phyloP scores from a whole-genome alignment of 176 grass and related monocot genomes.

The Rhynchospora breviuscula region DNA sequence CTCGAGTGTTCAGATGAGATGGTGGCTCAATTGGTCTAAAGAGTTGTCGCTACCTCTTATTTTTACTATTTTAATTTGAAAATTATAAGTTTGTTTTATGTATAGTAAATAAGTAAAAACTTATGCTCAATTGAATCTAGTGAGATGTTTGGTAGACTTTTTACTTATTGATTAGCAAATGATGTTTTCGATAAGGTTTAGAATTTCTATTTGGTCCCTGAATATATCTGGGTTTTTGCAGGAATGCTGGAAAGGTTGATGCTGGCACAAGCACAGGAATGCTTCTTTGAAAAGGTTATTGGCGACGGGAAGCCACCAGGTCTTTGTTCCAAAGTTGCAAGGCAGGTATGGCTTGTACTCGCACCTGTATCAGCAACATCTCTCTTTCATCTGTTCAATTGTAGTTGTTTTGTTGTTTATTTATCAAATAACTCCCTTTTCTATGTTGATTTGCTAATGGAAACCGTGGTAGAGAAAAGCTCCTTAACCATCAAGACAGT shows the following conservation, averaged over 20 bases:
- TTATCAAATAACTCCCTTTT: not conserved
- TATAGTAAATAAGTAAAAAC: not conserved
- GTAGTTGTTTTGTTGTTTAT: conserved; percentile 9
- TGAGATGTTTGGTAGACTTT: not conserved
- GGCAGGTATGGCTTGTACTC: conserved; percentile 58
- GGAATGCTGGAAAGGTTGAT: conserved; percentile 91
- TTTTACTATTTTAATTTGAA: not conserved
- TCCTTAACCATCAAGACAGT: not conserved
- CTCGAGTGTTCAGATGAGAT: not conserved
- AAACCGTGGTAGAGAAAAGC: not conserved
- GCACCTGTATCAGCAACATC: not conserved
- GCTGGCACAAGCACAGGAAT: conserved; percentile 98
- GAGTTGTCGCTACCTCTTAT: not conserved
- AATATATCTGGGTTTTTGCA: not conserved
- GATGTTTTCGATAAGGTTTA: not conserved
- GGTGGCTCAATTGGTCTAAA: not conserved
- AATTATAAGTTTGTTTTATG: not conserved
- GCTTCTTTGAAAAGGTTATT: conserved; percentile 98
- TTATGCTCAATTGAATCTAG: not conserved
- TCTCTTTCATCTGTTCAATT: not conserved
- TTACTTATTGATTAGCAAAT: not conserved
- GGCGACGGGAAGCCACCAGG: conserved; percentile 75
- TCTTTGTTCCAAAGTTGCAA: conserved; percentile 88
- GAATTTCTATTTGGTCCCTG: not conserved
- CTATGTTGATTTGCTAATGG: conserved; percentile 20